Base-by-base conservation (phyloP, 2,329 filamentous ascomycete genomes). In the Spiromastix sp. region DNA sequence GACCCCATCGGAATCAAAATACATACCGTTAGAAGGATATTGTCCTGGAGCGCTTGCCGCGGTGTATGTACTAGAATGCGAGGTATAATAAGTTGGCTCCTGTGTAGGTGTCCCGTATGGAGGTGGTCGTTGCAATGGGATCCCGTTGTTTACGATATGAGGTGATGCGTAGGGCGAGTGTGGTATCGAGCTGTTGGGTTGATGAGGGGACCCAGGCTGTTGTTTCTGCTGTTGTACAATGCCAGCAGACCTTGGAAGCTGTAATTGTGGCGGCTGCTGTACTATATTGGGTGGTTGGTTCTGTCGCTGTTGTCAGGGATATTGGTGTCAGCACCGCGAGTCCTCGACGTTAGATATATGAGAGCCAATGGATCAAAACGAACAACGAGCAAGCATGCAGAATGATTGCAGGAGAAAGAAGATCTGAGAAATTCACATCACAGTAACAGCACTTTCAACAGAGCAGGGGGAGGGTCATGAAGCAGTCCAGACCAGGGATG, bases 1-100 rank as follows among this genome's bases (percentile, higher is more conserved):
- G n/a, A n/a, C 21, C 21, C 7, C 7, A 7, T n/a, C 21, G 43
- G 65, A 66, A 50, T 74, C 70, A 33, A 34, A 21, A 34, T 42
- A 70, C 80, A 70, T 66, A 91, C 85, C 84, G 68, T 83, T 82
- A 56, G 85, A 85, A 45, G 84, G 79, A 63, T 93, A 94, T 65
- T 82, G 82, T 62, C 81, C 83, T 37, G 81, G 78, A 42, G 81
- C 76, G 64, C 81, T 85, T 48, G 83, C 79, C 37, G 84, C 81
- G 63, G 81, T 86, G 66, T 93, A 93, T 8, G 84, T 76, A 57
- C 79, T 85, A 44, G 82, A 75, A 55, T 91, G 83, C 39, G 81
- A 74, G 54, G 81, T 77, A 61, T 89, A 93, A 50, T 74, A 77
- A 30, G 77, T 71, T 34, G 82, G 64, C 48, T 93, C 82, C 52